These are phyloP conservation scores for Kappamyces sp. DNA, from an alignment of 192 early-diverging fungal genomes.

Conservation along the genomic window DNA sequence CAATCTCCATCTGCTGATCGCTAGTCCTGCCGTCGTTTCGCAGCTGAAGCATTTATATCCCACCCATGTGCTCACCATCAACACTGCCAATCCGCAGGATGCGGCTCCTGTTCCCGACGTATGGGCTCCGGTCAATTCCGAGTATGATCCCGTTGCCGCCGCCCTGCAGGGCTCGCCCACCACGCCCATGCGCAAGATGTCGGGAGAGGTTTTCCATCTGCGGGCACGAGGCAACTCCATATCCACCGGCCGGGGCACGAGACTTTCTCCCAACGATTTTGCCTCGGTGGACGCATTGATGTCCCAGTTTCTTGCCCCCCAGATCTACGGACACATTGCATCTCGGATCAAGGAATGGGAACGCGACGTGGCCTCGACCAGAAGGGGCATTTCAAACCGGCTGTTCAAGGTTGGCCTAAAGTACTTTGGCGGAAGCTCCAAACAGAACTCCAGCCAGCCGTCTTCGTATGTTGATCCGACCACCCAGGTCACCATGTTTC, in stretches of 20 bases:
- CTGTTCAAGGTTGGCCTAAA: constrained; percentile 77
- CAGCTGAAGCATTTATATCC: constrained; percentile 45
- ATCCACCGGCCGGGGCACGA: neutral
- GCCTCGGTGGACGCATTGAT: neutral
- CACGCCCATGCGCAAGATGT: neutral
- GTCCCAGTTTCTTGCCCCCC: neutral
- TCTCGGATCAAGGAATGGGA: constrained; percentile 5
- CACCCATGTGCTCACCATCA: constrained; percentile 1
- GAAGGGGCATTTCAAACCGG: constrained; percentile 83
- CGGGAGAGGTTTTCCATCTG: constrained; percentile 12
- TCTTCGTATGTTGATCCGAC: constrained; percentile 23
- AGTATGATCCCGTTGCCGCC: neutral
- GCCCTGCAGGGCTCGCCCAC: neutral
- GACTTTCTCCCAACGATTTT: constrained; percentile 17
- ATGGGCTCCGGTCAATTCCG: constrained; percentile 28
- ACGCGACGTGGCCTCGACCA: constrained; percentile 63
- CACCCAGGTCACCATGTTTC: constrained; percentile 28
- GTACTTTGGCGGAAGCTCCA: constrained; percentile 64
- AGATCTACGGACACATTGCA: constrained; percentile 3
- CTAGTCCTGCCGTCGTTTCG: constrained; percentile 52
- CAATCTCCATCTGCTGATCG: constrained; percentile 20
- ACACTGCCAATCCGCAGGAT: constrained; percentile 1
- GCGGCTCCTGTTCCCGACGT: constrained; percentile 24
- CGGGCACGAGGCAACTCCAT: neutral
- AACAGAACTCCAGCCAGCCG: constrained; percentile 29